These are phyloP conservation scores for Quercus robur DNA, from an alignment of 306 rosid genomes.

Conservation along the genomic window DNA sequence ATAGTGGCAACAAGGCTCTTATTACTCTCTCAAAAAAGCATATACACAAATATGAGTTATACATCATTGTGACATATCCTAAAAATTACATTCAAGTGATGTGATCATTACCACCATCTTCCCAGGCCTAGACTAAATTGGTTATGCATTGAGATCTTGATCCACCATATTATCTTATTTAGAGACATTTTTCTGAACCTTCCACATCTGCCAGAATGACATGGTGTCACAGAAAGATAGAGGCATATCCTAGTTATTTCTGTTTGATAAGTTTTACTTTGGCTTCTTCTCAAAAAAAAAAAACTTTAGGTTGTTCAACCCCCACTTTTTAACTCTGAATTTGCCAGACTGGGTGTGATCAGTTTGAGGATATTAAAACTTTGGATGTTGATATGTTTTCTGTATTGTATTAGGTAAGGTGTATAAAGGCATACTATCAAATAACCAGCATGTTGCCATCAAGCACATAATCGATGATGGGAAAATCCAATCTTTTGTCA, in stretches of 20 bases:
- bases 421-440: slow-evolving; percentile 49
- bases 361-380: background rate
- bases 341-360: background rate
- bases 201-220: too few relatives aligned
- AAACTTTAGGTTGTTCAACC: background rate
- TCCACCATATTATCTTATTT: too few relatives aligned
- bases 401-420: slow-evolving; percentile 42
- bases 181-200: too few relatives aligned
- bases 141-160: too few relatives aligned
- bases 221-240: background rate
- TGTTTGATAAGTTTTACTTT: background rate
- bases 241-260: background rate
- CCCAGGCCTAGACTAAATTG: too few relatives aligned
- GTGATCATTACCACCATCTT: too few relatives aligned
- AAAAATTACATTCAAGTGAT: too few relatives aligned
- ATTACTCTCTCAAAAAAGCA: too few relatives aligned
- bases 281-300: background rate
- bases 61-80: too few relatives aligned
- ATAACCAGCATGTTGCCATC: slow-evolving; percentile 51
- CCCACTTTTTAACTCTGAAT: too few relatives aligned
- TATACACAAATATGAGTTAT: too few relatives aligned
- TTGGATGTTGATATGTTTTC: background rate
- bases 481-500: slow-evolving; percentile 46
- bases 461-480: slow-evolving; percentile 58
- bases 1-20: too few relatives aligned